phyloP scores from a whole-genome alignment of 2,329 filamentous ascomycete genomes.

The Monilinia vaccinii-corymbosi region DNA sequence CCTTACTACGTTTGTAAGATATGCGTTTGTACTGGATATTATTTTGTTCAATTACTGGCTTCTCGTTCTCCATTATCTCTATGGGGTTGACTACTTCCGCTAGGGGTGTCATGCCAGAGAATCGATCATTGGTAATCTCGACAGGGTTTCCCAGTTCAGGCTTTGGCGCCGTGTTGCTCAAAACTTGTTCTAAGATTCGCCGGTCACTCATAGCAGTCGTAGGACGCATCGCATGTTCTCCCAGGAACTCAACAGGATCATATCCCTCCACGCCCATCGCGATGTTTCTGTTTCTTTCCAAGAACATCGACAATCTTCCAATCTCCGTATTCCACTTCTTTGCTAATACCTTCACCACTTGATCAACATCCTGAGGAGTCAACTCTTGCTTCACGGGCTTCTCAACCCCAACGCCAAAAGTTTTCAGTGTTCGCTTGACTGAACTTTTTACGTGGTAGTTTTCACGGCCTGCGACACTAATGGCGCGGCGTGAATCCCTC shows the following conservation, averaged over 20 bases:
- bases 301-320: constrained; percentile 22
- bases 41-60: background rate
- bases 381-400: constrained; percentile 22
- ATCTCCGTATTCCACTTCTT: constrained; percentile 27
- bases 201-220: constrained; percentile 26
- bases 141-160: constrained; percentile 25
- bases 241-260: constrained; percentile 11
- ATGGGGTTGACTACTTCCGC: constrained; percentile 1
- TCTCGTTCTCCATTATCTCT: constrained; percentile 3
- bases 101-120: constrained; percentile 13
- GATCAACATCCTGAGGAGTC: constrained; percentile 28
- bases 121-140: constrained; percentile 18
- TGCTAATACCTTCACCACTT: constrained; percentile 23
- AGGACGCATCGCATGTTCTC: constrained; percentile 24
- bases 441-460: constrained; percentile 21
- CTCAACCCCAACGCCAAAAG: constrained; percentile 19
- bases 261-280: constrained; percentile 20
- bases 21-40: constrained; percentile 5
- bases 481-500: constrained; percentile 18
- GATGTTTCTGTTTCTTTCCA: constrained; percentile 28
- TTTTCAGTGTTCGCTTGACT: constrained; percentile 25
- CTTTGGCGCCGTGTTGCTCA: constrained; percentile 28
- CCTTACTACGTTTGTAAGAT: constrained; percentile 8
- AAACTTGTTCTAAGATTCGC: constrained; percentile 27
- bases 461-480: constrained; percentile 11